Evolutionary conservation across 768 basidiomycete genomes (phyloP).

Genomic region (Lentinula boryana): DNA sequence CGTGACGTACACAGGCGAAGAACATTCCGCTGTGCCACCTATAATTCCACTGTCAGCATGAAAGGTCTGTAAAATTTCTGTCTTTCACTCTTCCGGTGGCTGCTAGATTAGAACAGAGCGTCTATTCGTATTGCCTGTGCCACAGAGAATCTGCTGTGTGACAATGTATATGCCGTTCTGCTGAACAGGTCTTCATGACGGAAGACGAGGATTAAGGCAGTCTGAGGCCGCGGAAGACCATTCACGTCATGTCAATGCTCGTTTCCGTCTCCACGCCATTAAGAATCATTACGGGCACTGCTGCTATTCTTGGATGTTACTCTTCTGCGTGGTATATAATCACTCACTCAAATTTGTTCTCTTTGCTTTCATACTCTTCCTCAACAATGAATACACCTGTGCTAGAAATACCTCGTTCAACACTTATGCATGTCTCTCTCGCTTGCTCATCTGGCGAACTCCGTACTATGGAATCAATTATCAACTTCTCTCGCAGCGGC

Average conservation of each 20-base stretch:
- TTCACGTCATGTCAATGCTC: slow-evolving; percentile 7
- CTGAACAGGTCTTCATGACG: neutral
- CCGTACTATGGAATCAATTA: slow-evolving; percentile 33
- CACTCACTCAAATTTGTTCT: neutral
- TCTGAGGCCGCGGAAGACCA: slow-evolving; percentile 1
- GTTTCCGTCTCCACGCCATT: slow-evolving; percentile 4
- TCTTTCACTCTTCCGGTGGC: neutral
- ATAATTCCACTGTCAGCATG: neutral
- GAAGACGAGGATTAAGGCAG: neutral
- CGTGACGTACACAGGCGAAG: neutral
- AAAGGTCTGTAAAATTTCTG: neutral
- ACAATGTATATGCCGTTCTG: neutral
- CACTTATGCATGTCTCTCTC: slow-evolving; percentile 48
- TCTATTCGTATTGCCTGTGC: neutral
- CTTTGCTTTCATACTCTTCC: slow-evolving; percentile 10
- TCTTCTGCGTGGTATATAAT: slow-evolving; percentile 7
- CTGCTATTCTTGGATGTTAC: slow-evolving; percentile 10
- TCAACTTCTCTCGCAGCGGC: slow-evolving; percentile 14
- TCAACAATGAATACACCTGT: slow-evolving; percentile 18
- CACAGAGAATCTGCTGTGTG: neutral
- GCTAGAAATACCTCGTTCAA: slow-evolving; percentile 32
- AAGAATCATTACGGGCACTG: slow-evolving; percentile 1
- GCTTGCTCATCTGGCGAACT: slow-evolving; percentile 42
- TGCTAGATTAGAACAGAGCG: too few relatives aligned
- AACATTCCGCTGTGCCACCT: neutral